A percentile compares a stretch with the other conserved stretches of the same genome.
phyloP scores from a whole-genome alignment of 1,284 basidiomycete species.

The Fistulinella staudtii region DNA sequence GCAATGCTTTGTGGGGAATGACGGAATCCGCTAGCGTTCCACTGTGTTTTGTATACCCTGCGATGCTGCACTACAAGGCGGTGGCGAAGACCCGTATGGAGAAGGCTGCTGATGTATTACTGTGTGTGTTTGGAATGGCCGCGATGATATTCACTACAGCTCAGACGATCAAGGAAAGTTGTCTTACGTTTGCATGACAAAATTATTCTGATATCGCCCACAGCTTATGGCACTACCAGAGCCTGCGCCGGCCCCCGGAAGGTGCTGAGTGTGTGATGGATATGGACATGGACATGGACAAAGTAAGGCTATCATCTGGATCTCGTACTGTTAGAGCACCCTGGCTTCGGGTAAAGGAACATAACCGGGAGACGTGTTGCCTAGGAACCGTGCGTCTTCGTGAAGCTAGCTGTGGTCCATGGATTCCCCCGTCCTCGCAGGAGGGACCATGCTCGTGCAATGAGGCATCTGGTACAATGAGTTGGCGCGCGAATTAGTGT shows the following conservation, averaged over 20 bases:
- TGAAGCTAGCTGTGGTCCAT: constrained; percentile 2
- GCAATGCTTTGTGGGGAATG: constrained; percentile 6
- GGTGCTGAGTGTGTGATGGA: constrained; percentile 18
- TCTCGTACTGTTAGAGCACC: constrained; percentile 11
- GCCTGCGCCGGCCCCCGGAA: constrained; percentile 8
- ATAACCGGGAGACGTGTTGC: constrained; percentile 17
- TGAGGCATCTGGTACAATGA: neutral
- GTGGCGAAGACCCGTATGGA: constrained; percentile 71
- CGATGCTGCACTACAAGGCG: constrained; percentile 90
- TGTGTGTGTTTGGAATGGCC: constrained; percentile 81
- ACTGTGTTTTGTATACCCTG: constrained; percentile 91
- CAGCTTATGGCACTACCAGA: constrained; percentile 29
- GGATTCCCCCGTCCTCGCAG: constrained; percentile 23
- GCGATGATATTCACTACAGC: constrained; percentile 83
- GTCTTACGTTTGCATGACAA: neutral
- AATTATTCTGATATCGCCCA: constrained; percentile 15
- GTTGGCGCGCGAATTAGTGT: neutral
- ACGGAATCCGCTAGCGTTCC: constrained; percentile 62
- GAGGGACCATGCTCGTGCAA: constrained; percentile 3
- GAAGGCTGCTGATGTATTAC: constrained; percentile 70
- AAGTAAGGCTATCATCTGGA: neutral
- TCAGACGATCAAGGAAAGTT: constrained; percentile 69
- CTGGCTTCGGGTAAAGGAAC: constrained; percentile 3
- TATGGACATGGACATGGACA: neutral
- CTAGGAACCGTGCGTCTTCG: constrained; percentile 12